Evolutionary conservation across 2,329 filamentous ascomycete species (phyloP).

Genomic region (Aspergillus sp.): DNA sequence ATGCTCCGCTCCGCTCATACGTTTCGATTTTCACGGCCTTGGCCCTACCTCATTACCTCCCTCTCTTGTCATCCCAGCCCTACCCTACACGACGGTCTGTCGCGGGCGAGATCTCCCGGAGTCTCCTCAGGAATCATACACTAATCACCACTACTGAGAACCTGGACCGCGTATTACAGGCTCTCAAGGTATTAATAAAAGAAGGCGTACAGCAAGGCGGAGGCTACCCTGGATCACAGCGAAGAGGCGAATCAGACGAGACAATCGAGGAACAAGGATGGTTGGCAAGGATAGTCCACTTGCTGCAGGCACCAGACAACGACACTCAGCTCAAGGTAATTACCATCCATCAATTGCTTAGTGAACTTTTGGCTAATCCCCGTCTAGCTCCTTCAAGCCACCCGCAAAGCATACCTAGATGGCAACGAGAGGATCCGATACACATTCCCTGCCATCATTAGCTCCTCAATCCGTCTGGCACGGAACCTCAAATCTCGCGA

Average conservation of each 20-base stretch:
- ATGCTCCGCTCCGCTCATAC: conserved; percentile 86
- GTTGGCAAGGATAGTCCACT: conserved; percentile 87
- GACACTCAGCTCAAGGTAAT: conserved; percentile 82
- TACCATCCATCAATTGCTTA: not conserved
- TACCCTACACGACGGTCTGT: conserved; percentile 90
- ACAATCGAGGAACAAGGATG: conserved; percentile 97
- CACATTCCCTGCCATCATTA: conserved; percentile 89
- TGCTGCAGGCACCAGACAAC: conserved; percentile 80
- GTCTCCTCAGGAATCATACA: conserved; percentile 78
- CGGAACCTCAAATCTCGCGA: conserved; percentile 86
- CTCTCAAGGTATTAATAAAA: conserved; percentile 87
- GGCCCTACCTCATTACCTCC: conserved; percentile 86
- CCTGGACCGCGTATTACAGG: conserved; percentile 83
- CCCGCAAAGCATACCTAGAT: conserved; percentile 81
- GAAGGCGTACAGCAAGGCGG: conserved; percentile 83
- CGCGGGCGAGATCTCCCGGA: conserved; percentile 82
- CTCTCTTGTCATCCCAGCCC: conserved; percentile 84
- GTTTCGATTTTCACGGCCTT: conserved; percentile 94
- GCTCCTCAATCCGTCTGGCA: conserved; percentile 83
- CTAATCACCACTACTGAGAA: conserved; percentile 74
- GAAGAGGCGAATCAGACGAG: conserved; percentile 88
- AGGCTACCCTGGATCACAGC: conserved; percentile 76
- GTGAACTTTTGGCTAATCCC: conserved; percentile 19
- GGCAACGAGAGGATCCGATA: conserved; percentile 95
- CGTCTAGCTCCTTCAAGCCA: conserved; percentile 73